Evolutionary conservation across 306 rosid species (phyloP), one percentile per base, ranked within the genome.

Genomic region (Corylus heterophylla): DNA sequence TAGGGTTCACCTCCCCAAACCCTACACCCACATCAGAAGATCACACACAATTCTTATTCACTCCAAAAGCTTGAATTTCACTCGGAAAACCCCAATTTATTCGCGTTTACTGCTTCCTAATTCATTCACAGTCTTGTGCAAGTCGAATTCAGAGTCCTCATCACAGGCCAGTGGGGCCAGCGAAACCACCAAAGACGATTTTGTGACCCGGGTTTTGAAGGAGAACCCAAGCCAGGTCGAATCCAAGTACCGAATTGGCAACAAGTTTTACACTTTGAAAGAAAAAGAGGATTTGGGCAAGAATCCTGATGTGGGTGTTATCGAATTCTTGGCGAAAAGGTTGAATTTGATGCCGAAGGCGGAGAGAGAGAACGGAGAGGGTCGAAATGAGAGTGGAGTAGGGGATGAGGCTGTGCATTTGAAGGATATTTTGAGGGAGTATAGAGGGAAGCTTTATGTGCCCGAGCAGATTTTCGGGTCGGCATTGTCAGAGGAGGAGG

Each of bases 151-250:
- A 13, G 66, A 71, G 59, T 64, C 87, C 44, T 82, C 86, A 17
- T 82, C 84, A 4, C 71, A 18, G 55, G 69, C 86, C 51, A 75
- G 78, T 76, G 81, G 81, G 71, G 48, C 44, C 44, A 69, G 76
- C 35, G 66, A 76, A 74, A 44, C 92, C 73, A 52, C 22, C 35
- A 76, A 76, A 45, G 90, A 89, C 8, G 98, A 95, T 90, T 95
- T 91, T 80, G 87, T 93, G 76, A 83, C 88, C 83, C 84, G 90
- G 85, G 88, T 95, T 76, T 85, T 95, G 87, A 90, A 89, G 92
- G 94, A 95, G 70, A 95, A 93, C 61, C 99, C 98, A 25, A 91
- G 92, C 90, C 98, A 95, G 87, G 84, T 95, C 71, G 98, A 93
- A 83, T 90, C 94, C 72, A 90, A 89, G 92, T 90, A 77, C 83